Base-by-base conservation (phyloP, 495 filamentous ascomycete genomes). In the Aspergillus sparsus region DNA sequence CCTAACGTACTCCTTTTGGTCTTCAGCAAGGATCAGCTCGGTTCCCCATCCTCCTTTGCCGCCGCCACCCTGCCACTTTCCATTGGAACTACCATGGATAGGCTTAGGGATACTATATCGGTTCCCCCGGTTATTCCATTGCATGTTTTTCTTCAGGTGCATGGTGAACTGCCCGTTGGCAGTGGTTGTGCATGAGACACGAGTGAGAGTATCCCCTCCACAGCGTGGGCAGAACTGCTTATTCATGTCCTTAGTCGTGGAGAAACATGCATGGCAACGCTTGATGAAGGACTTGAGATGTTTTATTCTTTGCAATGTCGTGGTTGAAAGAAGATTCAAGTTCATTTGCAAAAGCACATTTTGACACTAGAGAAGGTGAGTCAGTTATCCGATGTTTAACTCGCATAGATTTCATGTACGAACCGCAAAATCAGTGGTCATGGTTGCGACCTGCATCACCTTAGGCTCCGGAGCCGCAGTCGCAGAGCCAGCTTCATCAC, bases 191-290 rank as follows among this genome's bases (percentile, higher is more conserved):
- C 93, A 97, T 1, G 87, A 86, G 1, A 93, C 90, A 51, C 94
- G 87, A 6, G 89, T 92, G 32, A 98, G 81, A 0, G 93, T 93
- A 8, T 90, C 81, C 53, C 92, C 89, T 6, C 94, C 94, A 70
- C 94, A 98, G 6, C 87, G 84, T 11, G 90, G 87, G 71, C 94
- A 98, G 81, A 98, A 98, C 68, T 97, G 92, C 78, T 92, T 91
- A 59, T 73, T 77, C 84, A 89, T 93, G 62, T 96, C 87, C 67
- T 90, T 91, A 63, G 87, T 90, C 13, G 90, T 86, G 49, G 85
- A 77, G 79, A 96, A 98, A 77, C 94, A 99, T 54, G 86, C 93
- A 73, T 99, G 93, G 77, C 94, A 99, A 45, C 94, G 87, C 53
- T 97, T 81, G 21, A 97, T 85, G 80, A 89, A 95, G 7, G 89